These are phyloP conservation scores for Primulina huaijiensis DNA, from an alignment of 257 asterid species.

Conservation along the genomic window DNA sequence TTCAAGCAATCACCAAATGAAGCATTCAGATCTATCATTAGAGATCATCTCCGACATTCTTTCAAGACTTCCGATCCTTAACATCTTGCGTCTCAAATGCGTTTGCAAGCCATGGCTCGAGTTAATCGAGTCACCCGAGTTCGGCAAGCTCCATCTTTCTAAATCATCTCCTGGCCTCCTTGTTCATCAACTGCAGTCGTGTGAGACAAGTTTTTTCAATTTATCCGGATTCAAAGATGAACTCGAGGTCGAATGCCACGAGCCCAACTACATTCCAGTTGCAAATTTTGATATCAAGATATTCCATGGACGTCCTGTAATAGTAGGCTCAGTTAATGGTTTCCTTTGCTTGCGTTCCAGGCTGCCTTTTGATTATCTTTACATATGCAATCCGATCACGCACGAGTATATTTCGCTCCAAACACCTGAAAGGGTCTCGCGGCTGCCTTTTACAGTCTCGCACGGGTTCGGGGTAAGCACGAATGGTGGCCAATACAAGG, in stretches of 20 bases:
- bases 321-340: slow-evolving; percentile 28
- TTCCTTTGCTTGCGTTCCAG: slow-evolving; percentile 19
- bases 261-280: slow-evolving; percentile 21
- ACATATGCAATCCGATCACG: slow-evolving; percentile 42
- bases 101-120: slow-evolving; percentile 37
- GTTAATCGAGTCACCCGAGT: slow-evolving; percentile 23
- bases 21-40: slow-evolving; percentile 28
- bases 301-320: background rate
- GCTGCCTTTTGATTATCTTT: background rate
- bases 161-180: slow-evolving; percentile 28
- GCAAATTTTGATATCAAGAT: slow-evolving; percentile 14
- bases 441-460: slow-evolving; percentile 15
- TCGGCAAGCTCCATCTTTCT: slow-evolving; percentile 24
- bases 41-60: slow-evolving; percentile 30
- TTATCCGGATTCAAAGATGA: slow-evolving; percentile 26
- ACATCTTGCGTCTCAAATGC: slow-evolving; percentile 25
- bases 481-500: slow-evolving; percentile 26
- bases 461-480: slow-evolving; percentile 47
- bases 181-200: background rate
- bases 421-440: background rate
- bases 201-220: background rate
- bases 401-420: slow-evolving; percentile 32
- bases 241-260: slow-evolving; percentile 15
- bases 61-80: slow-evolving; percentile 30
- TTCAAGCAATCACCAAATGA: slow-evolving; percentile 1